These are phyloP conservation scores for Huntiella savannae DNA, from an alignment of 2,329 filamentous ascomycete genomes.

Conservation along the genomic window DNA sequence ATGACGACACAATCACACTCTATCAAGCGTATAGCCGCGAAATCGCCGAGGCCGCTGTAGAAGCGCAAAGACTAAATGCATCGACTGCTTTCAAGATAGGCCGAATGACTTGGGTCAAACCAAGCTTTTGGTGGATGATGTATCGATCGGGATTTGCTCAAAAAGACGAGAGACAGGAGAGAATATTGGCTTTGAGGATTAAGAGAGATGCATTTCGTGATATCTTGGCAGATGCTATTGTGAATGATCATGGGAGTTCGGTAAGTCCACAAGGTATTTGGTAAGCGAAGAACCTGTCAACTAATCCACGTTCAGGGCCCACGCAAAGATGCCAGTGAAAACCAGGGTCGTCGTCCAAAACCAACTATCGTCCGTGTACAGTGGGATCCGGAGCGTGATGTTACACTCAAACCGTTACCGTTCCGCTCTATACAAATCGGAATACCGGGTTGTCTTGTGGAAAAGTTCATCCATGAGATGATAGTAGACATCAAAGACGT, in stretches of 20 bases:
- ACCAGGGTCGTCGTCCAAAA: neutral
- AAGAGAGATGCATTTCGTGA: constrained; percentile 28
- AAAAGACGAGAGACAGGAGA: constrained; percentile 34
- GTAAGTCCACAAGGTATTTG: too few species aligned
- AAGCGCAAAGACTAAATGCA: constrained; percentile 30
- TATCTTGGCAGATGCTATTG: constrained; percentile 23
- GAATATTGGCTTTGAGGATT: constrained; percentile 38
- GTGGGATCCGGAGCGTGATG: constrained; percentile 42
- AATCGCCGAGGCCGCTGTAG: constrained; percentile 34
- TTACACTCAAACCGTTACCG: constrained; percentile 24
- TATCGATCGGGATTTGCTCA: constrained; percentile 41
- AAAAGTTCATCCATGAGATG: constrained; percentile 29
- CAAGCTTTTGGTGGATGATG: constrained; percentile 44
- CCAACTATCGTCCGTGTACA: constrained; percentile 31
- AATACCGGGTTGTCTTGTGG: constrained; percentile 27
- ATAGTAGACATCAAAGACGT: constrained; percentile 39
- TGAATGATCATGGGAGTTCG: constrained; percentile 14
- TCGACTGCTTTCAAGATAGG: constrained; percentile 31
- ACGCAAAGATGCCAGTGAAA: too few species aligned
- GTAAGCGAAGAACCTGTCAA: too few species aligned
- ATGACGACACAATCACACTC: constrained; percentile 33
- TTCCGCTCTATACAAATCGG: constrained; percentile 44
- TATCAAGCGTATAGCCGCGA: constrained; percentile 39
- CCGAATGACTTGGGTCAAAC: constrained; percentile 49
- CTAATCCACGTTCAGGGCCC: too few species aligned